phyloP scores from a whole-genome alignment of 2,329 filamentous ascomycete genomes.

The Colletotrichum sp. region DNA sequence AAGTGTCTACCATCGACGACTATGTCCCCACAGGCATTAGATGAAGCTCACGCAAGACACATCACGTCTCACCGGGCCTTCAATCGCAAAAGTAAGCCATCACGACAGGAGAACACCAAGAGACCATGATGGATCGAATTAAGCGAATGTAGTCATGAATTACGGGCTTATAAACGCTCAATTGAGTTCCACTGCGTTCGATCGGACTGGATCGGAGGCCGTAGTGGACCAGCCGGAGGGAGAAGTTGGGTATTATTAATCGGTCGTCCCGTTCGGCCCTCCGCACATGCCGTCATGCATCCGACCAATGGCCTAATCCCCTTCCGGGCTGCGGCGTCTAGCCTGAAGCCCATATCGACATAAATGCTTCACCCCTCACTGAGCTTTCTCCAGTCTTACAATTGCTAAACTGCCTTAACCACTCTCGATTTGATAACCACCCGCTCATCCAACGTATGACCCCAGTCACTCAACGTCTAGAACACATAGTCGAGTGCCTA shows the following conservation, averaged over 20 bases:
- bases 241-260: constrained; percentile 10
- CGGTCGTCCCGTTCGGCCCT: constrained; percentile 6
- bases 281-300: constrained; percentile 14
- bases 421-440: background rate
- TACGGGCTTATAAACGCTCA: background rate
- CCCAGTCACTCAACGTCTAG: background rate
- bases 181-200: background rate
- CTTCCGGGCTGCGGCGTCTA: background rate
- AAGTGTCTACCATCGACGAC: background rate
- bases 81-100: background rate
- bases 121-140: background rate
- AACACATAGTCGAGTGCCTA: background rate
- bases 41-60: background rate
- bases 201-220: background rate
- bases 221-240: constrained; percentile 1
- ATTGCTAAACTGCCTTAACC: background rate
- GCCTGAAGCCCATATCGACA: background rate
- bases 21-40: background rate
- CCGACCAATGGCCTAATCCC: constrained; percentile 14
- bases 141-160: background rate
- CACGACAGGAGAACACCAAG: background rate
- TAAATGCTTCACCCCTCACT: background rate
- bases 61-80: background rate
- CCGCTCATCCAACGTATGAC: background rate
- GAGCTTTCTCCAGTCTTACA: background rate